These are phyloP conservation scores for Astrocystis sublimbata DNA, from an alignment of 495 filamentous ascomycete genomes.

Conservation along the genomic window DNA sequence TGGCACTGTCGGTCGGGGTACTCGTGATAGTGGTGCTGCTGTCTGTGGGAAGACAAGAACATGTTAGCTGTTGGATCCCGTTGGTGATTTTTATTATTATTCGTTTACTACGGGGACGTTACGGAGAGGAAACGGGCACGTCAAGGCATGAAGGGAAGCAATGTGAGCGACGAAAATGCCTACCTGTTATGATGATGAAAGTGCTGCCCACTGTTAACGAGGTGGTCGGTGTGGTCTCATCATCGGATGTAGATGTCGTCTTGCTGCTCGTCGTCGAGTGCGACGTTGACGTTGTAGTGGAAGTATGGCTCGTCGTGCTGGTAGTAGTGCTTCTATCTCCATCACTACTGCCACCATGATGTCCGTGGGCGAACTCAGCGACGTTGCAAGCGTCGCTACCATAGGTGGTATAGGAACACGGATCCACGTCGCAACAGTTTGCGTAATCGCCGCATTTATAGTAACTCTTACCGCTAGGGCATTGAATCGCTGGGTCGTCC, in stretches of 20 bases:
- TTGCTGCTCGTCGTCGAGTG: neutral
- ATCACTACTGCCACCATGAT: neutral
- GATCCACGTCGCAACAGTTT: conserved; percentile 27
- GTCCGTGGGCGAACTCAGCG: neutral
- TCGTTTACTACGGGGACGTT: no score
- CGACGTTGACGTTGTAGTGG: neutral
- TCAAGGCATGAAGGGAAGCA: neutral
- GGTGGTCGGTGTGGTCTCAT: neutral
- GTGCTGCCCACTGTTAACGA: no score
- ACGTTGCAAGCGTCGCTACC: neutral
- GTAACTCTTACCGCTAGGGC: conserved; percentile 12
- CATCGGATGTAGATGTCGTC: neutral
- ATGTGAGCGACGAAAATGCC: no score
- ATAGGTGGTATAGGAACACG: conserved; percentile 14
- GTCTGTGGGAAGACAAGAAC: neutral
- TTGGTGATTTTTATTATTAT: neutral
- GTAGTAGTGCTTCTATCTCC: neutral
- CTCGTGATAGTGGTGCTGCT: neutral
- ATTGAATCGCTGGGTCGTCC: neutral
- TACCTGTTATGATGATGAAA: neutral
- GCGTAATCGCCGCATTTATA: conserved; percentile 24
- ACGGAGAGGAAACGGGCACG: neutral
- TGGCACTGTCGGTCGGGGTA: neutral
- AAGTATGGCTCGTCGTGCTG: neutral
- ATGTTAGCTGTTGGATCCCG: no score